A percentile compares a stretch with the other conserved stretches of the same genome.
phyloP scores from a whole-genome alignment of 139 green algal genomes.

The Ettlia oleoabundans region DNA sequence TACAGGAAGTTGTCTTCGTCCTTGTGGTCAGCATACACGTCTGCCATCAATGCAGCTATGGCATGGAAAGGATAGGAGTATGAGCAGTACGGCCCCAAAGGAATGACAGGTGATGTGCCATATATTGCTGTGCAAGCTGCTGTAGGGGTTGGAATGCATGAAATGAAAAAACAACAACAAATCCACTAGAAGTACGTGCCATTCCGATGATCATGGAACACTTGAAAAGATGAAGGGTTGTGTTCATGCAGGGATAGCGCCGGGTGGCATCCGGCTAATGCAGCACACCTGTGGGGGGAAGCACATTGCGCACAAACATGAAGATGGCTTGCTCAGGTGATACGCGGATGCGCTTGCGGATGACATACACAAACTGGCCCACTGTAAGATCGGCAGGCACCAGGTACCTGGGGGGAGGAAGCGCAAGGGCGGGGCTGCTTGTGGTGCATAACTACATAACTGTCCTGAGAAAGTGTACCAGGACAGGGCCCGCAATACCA shows the following conservation, averaged over 20 bases:
- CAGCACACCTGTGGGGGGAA: slow-evolving; percentile 95
- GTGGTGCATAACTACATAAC: background rate
- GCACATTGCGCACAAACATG: slow-evolving; percentile 98
- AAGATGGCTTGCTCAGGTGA: slow-evolving; percentile 98
- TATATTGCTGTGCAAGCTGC: too few species aligned
- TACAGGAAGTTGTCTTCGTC: slow-evolving; percentile 99
- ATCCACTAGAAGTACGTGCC: background rate
- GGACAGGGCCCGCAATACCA: too few species aligned
- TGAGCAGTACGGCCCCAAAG: too few species aligned
- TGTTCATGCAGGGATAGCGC: too few species aligned
- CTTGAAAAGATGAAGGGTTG: background rate
- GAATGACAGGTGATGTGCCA: too few species aligned
- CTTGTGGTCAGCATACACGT: slow-evolving; percentile 98
- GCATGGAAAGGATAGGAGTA: too few species aligned
- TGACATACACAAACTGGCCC: slow-evolving; percentile 99
- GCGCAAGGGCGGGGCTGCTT: background rate
- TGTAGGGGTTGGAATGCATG: too few species aligned
- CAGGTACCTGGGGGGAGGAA: slow-evolving; percentile 90
- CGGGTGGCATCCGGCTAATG: too few species aligned
- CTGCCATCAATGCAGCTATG: slow-evolving; percentile 95
- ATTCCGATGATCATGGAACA: background rate
- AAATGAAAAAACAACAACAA: background rate
- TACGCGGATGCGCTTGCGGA: slow-evolving; percentile 98
- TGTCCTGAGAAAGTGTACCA: too few species aligned
- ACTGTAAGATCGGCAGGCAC: slow-evolving; percentile 97